Conservation (phyloP, 1,284 basidiomycete species). For the Microbotryomycetes sp. region DNA sequence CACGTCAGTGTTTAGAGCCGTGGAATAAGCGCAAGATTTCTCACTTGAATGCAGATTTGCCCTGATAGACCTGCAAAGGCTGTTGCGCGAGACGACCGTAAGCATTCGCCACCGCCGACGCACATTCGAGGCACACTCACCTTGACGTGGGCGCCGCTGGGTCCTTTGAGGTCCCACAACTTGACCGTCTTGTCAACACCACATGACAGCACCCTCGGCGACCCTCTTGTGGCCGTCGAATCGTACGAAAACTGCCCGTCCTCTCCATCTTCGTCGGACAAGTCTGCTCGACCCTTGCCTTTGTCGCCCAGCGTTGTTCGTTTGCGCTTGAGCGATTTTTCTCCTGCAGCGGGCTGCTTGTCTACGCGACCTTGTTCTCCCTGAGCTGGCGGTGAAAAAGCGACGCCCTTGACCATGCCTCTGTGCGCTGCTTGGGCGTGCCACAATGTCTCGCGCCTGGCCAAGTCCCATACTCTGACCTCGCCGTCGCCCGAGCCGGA, state of each 20-base stretch:
- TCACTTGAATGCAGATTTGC: constrained; percentile 81
- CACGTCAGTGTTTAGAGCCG: constrained; percentile 17
- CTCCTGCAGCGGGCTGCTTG: constrained; percentile 31
- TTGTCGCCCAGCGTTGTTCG: constrained; percentile 22
- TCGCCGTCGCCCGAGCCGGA: constrained; percentile 97
- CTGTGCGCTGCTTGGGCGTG: constrained; percentile 76
- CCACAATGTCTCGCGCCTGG: constrained; percentile 57
- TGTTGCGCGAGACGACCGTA: constrained; percentile 37
- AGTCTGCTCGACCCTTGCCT: constrained; percentile 25
- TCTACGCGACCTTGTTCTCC: constrained; percentile 27
- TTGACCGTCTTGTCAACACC: constrained; percentile 88
- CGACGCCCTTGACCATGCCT: constrained; percentile 83
- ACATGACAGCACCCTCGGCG: constrained; percentile 72
- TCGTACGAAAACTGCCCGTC: constrained; percentile 26
- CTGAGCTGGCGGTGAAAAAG: constrained; percentile 48
- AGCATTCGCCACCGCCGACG: constrained; percentile 42
- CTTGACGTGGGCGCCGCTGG: constrained; percentile 38
- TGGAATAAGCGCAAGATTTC: constrained; percentile 29
- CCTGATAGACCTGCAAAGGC: constrained; percentile 67
- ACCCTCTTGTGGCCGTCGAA: constrained; percentile 39
- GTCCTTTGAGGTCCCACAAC: constrained; percentile 62
- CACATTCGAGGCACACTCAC: constrained; percentile 22
- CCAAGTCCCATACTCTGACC: constrained; percentile 80
- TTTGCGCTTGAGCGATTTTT: constrained; percentile 24
- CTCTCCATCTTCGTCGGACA: constrained; percentile 21